Evolutionary conservation across 805 yeast species (phyloP), one percentile per base, ranked within the genome.

Genomic region (Pichia kluyveri): DNA sequence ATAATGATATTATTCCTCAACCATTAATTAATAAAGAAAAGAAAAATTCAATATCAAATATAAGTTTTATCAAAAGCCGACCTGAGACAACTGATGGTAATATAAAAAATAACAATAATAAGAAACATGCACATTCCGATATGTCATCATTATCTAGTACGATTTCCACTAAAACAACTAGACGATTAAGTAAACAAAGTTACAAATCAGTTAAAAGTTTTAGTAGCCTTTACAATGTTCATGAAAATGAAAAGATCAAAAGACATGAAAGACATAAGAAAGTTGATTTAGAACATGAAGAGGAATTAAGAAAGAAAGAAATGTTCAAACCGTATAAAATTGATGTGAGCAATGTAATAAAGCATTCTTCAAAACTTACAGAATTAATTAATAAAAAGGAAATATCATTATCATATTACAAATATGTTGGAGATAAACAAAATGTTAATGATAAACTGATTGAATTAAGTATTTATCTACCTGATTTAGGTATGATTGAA

Each of bases 371-470:
- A 5, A 66, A 66, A 28, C 57, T 76, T 36, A 72, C 79, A 17
- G 58, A 65, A 1, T 54, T 79, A 57, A 71, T 80, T 18, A 69
- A 69, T 31, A 68, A 69, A 28, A 67, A 68, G 34, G 60, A 57
- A 9, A 68, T 74, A 43, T 79, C 80, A 0, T 60, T 80, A 47
- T 68, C 66, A 8, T 74, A 66, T 30, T 63, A 58, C 42, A 55
- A 56, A 26, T 61, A 60, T 46, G 65, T 62, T 17, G 59, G 55
- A 1, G 43, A 43, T 10, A 45, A 50, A 27, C 54, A 53, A 26
- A 46, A 44, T 2, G 28, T 40, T 7, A 17, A 17, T 38, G 59
- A 54, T 41, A 32, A 28, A 23, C 17, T 57, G 1, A 30, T 47
- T 6, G 23, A 36, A 9, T 31, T 58, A 30, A 46, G 68, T 3